Base-by-base conservation (phyloP, 108 stramenopile species). In the Asterionellopsis glacialis region DNA sequence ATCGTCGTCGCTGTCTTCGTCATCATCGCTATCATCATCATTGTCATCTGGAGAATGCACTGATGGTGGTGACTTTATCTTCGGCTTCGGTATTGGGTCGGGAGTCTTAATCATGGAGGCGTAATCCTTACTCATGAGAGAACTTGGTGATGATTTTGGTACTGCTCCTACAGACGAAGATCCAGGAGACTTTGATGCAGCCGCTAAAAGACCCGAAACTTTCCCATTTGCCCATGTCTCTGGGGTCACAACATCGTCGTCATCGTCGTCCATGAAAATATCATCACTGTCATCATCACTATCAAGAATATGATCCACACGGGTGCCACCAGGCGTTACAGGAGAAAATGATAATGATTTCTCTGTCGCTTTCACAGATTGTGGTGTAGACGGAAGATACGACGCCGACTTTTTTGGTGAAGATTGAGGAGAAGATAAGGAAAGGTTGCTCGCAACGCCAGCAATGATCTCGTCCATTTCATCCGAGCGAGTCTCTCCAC, bases 1-100 rank as follows among this genome's bases (percentile, higher is more conserved):
- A 21, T 70, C 69, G 15, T 64, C 66, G 27, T 73, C 64, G 18
- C 67, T 65, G 19, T 51, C 43, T n/a, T 21, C 50, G 39, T 39
- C 45, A 1, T 65, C 60, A 7, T 41, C 41, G 26, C 21, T 16
- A 9, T 38, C 27, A 12, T 48, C 55, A 22, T 9, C 19, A 18
- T 54, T 24, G 6, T 58, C 11, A 5, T 44, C 48, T 16, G 15
- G 19, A 10, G 16, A 21, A 54, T 9, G 52, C 25, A 54, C 4
- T 22, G 19, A 15, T 4, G 52, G 21, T 54, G 24, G 25, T 15
- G 24, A 2, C 26, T 54, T 22, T 4, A 54, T 27, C 52, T 27
- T n/a, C n/a, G 52, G 22, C 15, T 4, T 22, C 6, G 1, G 24
- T n/a, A 9, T 54, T n/a, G 52, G 52, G 4, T 23, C 52, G 24